A percentile compares a stretch with the other conserved stretches of the same genome.
Conservation (phyloP, 2,329 filamentous ascomycete species). For the Lachnellula arida region DNA sequence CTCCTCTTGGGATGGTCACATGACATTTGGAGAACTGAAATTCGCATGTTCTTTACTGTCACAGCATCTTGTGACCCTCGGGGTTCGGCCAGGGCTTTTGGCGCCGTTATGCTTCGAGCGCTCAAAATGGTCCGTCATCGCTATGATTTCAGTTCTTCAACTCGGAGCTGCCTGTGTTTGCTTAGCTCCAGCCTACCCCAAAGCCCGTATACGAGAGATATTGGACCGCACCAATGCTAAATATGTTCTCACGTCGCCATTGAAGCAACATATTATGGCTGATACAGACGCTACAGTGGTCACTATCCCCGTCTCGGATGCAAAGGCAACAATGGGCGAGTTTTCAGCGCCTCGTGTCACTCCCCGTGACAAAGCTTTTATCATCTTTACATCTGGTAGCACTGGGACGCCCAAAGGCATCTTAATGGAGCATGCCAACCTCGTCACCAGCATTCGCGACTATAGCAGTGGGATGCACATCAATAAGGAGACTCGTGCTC, state of each 20-base stretch:
- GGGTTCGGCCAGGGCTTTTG: constrained; percentile 7
- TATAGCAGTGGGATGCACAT: not conserved
- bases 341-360: not conserved
- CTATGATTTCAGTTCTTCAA: constrained; percentile 23
- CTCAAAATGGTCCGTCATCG: constrained; percentile 18
- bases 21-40: constrained; percentile 11
- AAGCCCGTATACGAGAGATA: not conserved
- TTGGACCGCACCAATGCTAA: not conserved
- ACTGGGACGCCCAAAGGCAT: constrained; percentile 28
- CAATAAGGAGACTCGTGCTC: not conserved
- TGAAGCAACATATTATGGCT: not conserved
- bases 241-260: not conserved
- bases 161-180: constrained; percentile 26
- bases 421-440: constrained; percentile 28
- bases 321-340: not conserved
- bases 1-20: constrained; percentile 12
- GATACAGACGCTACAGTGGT: not conserved
- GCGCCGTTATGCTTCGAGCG: constrained; percentile 18
- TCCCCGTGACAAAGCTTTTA: not conserved
- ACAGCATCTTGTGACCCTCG: constrained; percentile 2
- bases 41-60: constrained; percentile 3
- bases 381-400: constrained; percentile 7
- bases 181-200: constrained; percentile 14
- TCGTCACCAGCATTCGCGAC: constrained; percentile 12
- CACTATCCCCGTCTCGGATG: not conserved